phyloP scores from a whole-genome alignment of 2,329 filamentous ascomycete genomes.

The Fusarium papillatum region DNA sequence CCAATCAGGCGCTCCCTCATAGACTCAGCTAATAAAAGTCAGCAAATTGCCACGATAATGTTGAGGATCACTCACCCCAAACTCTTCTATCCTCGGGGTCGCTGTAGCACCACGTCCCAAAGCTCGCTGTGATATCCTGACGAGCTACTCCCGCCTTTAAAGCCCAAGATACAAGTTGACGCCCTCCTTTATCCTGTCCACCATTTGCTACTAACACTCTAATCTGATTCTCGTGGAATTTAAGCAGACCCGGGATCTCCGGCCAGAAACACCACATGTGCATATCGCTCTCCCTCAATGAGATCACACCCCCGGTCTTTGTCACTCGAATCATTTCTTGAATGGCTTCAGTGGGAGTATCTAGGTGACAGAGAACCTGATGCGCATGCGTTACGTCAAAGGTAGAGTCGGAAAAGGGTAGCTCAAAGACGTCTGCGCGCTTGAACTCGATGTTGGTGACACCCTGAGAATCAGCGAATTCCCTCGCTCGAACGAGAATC shows the following conservation, averaged over 20 bases:
- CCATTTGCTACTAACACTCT: constrained; percentile 40
- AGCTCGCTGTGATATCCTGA: constrained; percentile 40
- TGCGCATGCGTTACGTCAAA: constrained; percentile 60
- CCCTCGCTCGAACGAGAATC: constrained; percentile 45
- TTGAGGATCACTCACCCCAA: constrained; percentile 40
- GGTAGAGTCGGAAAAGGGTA: constrained; percentile 53
- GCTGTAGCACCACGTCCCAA: constrained; percentile 49
- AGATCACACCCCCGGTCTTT: constrained; percentile 57
- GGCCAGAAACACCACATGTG: constrained; percentile 48
- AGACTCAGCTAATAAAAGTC: constrained; percentile 33
- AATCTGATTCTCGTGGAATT: constrained; percentile 40
- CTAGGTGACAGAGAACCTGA: constrained; percentile 59
- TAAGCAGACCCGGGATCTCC: constrained; percentile 38
- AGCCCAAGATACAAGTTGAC: constrained; percentile 46
- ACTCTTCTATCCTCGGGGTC: constrained; percentile 36
- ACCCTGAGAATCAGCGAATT: constrained; percentile 37
- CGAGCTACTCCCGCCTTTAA: constrained; percentile 41
- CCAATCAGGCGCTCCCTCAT: constrained; percentile 43
- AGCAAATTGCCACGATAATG: not conserved
- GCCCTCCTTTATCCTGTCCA: constrained; percentile 43
- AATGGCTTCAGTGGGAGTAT: constrained; percentile 49
- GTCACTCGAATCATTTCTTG: constrained; percentile 58
- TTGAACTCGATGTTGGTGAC: constrained; percentile 46
- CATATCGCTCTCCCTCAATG: constrained; percentile 50
- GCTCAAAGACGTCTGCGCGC: constrained; percentile 45